Evolutionary conservation across 2,329 filamentous ascomycete genomes (phyloP).

Genomic region (Zymoseptoria brevis): DNA sequence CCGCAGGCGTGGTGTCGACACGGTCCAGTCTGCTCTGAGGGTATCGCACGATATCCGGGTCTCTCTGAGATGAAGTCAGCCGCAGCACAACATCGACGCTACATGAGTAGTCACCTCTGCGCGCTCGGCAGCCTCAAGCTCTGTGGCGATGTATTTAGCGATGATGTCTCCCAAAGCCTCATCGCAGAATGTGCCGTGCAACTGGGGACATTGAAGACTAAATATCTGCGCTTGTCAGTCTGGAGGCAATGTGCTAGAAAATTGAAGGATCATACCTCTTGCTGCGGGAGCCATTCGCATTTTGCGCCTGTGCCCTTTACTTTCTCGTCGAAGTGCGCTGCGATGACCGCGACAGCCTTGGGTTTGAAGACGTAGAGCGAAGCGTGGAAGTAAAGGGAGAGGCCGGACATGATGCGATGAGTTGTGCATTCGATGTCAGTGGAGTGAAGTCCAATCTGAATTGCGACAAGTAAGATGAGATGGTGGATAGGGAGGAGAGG

Average conservation of each 20-base stretch:
- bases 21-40: conserved; percentile 15
- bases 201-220: conserved; percentile 13
- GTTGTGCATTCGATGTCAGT: not conserved
- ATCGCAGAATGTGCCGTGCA: conserved; percentile 14
- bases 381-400: conserved; percentile 21
- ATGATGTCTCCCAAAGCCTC: conserved; percentile 11
- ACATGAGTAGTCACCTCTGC: conserved; percentile 8
- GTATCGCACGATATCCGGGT: conserved; percentile 16
- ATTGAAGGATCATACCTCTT: conserved; percentile 7
- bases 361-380: conserved; percentile 22
- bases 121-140: conserved; percentile 11
- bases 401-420: conserved; percentile 12
- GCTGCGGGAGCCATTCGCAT: conserved; percentile 14
- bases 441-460: not conserved
- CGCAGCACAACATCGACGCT: not conserved
- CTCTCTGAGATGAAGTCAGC: conserved; percentile 5
- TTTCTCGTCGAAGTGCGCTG: conserved; percentile 13
- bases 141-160: conserved; percentile 11
- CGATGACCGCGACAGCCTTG: conserved; percentile 12
- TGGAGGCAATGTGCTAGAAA: not conserved
- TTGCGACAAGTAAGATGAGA: not conserved
- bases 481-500: not conserved
- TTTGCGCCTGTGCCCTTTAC: conserved; percentile 15
- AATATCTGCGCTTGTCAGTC: conserved; percentile 10
- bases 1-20: conserved; percentile 8